These are phyloP conservation scores for Penicillium sp. DNA, from an alignment of 2,329 filamentous ascomycete species.

Conservation along the genomic window DNA sequence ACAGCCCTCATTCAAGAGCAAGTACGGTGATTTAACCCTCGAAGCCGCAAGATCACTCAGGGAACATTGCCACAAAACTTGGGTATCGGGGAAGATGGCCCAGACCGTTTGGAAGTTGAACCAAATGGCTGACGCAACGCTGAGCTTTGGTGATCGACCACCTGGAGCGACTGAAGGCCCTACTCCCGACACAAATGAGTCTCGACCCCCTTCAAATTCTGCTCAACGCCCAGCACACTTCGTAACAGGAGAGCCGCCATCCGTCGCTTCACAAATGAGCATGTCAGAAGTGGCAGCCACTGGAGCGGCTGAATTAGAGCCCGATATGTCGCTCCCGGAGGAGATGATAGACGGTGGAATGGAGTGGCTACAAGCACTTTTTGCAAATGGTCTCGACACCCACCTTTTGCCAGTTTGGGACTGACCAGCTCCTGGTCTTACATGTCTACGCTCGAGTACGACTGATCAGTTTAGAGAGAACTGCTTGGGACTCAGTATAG, in stretches of 20 bases:
- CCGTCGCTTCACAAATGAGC: too few relatives aligned
- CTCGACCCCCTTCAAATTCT: neutral
- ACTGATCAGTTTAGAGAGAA: too few relatives aligned
- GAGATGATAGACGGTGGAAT: constrained; percentile 18
- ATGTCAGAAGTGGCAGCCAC: too few relatives aligned
- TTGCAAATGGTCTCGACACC: constrained; percentile 1
- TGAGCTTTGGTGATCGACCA: neutral
- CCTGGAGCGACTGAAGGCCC: neutral
- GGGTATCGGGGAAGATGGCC: constrained; percentile 23
- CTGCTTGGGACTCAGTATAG: too few relatives aligned
- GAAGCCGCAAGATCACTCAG: constrained; percentile 15
- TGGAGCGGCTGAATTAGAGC: neutral
- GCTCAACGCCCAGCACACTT: neutral
- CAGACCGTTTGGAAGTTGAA: constrained; percentile 17
- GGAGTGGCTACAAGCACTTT: constrained; percentile 15
- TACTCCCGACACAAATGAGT: neutral
- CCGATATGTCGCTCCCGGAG: constrained; percentile 4
- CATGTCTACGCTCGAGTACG: too few relatives aligned
- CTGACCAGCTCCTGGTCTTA: neutral
- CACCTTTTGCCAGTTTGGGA: constrained; percentile 2
- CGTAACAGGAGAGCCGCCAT: neutral
- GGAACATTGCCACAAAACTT: constrained; percentile 21
- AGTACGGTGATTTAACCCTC: constrained; percentile 12
- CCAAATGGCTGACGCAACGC: constrained; percentile 15
- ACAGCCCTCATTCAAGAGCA: constrained; percentile 13